Conservation (phyloP, 192 early-diverging fungal species). For the Backusella liffmaniae region DNA sequence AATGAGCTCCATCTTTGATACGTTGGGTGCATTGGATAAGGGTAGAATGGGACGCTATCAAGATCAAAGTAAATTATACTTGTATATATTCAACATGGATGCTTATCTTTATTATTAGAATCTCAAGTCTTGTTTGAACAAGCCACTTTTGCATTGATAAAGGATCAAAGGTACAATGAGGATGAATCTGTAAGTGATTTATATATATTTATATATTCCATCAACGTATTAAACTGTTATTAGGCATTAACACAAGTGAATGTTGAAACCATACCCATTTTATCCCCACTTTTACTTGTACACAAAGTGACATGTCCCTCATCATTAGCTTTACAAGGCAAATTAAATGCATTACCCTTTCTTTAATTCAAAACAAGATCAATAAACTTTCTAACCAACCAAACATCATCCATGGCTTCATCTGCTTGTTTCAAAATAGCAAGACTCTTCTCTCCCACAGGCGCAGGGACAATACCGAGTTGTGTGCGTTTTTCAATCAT, state of each 20-base stretch:
- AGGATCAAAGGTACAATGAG: neutral
- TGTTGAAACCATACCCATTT: neutral
- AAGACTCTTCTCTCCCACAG: constrained; percentile 26
- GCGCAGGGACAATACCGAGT: constrained; percentile 31
- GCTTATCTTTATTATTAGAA: neutral
- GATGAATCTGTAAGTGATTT: neutral
- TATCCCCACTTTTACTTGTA: neutral
- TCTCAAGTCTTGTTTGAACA: neutral
- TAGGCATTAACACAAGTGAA: neutral
- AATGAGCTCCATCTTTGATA: constrained; percentile 45
- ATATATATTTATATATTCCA: neutral
- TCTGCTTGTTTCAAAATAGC: constrained; percentile 16
- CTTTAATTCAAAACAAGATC: neutral
- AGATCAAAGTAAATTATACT: constrained; percentile 47
- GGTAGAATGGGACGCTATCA: constrained; percentile 54
- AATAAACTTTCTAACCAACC: constrained; percentile 29
- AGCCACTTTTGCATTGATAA: neutral
- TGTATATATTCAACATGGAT: neutral
- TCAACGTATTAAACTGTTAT: neutral
- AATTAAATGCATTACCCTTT: neutral
- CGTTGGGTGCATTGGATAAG: constrained; percentile 53
- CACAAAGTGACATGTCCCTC: neutral
- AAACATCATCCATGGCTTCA: constrained; percentile 31
- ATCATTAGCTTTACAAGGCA: neutral
- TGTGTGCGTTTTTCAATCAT: constrained; percentile 38